Base-by-base conservation (phyloP, 2,329 filamentous ascomycete genomes). In the Shiraia sp. region DNA sequence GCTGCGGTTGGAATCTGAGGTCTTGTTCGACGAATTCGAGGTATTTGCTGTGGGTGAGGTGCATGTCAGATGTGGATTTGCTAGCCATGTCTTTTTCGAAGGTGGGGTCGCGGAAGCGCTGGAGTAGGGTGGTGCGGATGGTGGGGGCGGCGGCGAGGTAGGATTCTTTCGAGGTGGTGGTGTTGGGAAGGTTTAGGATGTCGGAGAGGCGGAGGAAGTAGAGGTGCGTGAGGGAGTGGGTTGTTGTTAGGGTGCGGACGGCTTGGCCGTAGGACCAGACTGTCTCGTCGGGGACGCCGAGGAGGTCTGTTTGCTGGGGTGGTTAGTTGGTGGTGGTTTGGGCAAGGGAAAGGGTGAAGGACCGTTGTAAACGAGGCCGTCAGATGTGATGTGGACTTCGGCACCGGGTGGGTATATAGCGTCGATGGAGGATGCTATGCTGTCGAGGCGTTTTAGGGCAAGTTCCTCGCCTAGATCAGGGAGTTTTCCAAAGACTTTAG, bases 401-500 rank as follows among this genome's bases (percentile, higher is more conserved):
- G 71, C 72, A 4, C 72, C 73, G 12, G 64, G 68, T 9, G 57
- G 46, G 41, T 75, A 75, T 2, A 73, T 55, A 10, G 60, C 61
- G 9, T 55, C 59, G 31, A 76, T 73, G 17, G 66, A 66, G 22
- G 66, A 57, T 26, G 71, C 73, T 4, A 76, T 54, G 0, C 66
- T 64, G 32, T 75, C 68, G 28, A 76, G 52, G 41, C 71, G 70
- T n/a, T 60, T 58, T 19, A 75, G 52, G 3, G 72, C 72, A 30
- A 75, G 53, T 39, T 73, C 69, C 42, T 75, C 73, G 5, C 66
- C 73, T 7, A 72, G 51, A 36, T 76, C 73, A 1, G 73, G 73
- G 10, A 74, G 47, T 2, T 48, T 49, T n/a, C 72, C 79, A 4
- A 83, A 61, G 0, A 81, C 78, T 44, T 85, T 85, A 15, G 74